phyloP scores from a whole-genome alignment of 768 basidiomycete genomes.

The Leccinum uliginosum region DNA sequence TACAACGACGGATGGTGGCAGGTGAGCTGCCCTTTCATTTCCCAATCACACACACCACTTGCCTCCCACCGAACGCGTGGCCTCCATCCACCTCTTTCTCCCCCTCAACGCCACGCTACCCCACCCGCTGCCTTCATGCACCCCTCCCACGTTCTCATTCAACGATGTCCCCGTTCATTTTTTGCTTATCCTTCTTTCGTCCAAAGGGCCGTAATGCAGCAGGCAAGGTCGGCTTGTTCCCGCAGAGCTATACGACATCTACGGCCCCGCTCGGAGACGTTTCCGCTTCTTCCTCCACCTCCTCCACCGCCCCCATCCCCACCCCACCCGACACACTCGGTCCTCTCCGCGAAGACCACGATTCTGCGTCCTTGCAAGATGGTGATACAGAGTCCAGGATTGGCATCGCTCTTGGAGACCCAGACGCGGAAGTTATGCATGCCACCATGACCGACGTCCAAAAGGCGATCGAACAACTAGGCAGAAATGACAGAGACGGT shows the following conservation, averaged over 20 bases:
- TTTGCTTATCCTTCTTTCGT: constrained; percentile 20
- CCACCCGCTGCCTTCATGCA: constrained; percentile 4
- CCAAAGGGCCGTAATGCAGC: constrained; percentile 73
- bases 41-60: constrained; percentile 1
- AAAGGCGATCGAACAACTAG: constrained; percentile 84
- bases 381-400: constrained; percentile 22
- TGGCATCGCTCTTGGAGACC: constrained; percentile 25
- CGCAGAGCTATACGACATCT: constrained; percentile 78
- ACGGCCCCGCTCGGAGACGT: constrained; percentile 38
- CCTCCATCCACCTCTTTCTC: not conserved
- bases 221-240: constrained; percentile 88
- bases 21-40: constrained; percentile 35
- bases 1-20: constrained; percentile 98
- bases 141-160: constrained; percentile 15
- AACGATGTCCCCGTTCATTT: constrained; percentile 23
- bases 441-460: constrained; percentile 90
- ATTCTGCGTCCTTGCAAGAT: constrained; percentile 32
- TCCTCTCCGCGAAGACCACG: constrained; percentile 45
- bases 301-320: constrained; percentile 21
- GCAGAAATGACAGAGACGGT: constrained; percentile 52
- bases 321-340: constrained; percentile 33
- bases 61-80: constrained; percentile 7
- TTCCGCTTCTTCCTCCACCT: constrained; percentile 25
- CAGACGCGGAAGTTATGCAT: constrained; percentile 59
- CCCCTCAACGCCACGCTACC: constrained; percentile 4